Evolutionary conservation across 163 green algal species (phyloP).

Genomic region (Prototheca stagnorum): DNA sequence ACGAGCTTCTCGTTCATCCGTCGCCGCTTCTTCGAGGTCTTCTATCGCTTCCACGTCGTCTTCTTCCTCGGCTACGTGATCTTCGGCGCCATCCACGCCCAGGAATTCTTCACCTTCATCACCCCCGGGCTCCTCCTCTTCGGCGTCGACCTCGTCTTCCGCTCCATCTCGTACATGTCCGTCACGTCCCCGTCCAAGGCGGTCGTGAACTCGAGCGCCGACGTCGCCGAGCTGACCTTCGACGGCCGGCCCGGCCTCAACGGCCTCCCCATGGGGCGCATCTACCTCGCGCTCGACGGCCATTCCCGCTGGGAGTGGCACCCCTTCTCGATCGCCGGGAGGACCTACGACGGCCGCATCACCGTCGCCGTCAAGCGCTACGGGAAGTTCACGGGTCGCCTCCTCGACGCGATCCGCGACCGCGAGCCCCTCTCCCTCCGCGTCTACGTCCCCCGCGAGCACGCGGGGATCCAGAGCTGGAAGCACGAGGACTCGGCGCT

Average conservation of each 20-base stretch:
- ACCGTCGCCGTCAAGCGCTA: slow-evolving; percentile 19
- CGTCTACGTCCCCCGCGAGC: neutral
- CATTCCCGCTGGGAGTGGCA: slow-evolving; percentile 25
- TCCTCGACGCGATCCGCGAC: neutral
- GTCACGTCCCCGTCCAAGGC: neutral
- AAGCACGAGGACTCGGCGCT: neutral
- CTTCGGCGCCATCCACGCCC: slow-evolving; percentile 25
- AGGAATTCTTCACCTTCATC: slow-evolving; percentile 18
- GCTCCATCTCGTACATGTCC: neutral
- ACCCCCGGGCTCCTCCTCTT: slow-evolving; percentile 25
- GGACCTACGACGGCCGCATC: neutral
- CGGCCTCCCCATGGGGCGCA: slow-evolving; percentile 11
- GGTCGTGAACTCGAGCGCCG: neutral
- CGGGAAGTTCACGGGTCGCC: slow-evolving; percentile 6
- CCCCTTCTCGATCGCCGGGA: slow-evolving; percentile 13
- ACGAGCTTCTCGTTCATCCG: too few species aligned
- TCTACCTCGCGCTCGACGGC: slow-evolving; percentile 12
- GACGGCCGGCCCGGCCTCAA: neutral
- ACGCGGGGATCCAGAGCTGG: neutral
- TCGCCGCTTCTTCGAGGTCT: too few species aligned
- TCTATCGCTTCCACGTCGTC: slow-evolving; percentile 22
- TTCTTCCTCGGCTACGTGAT: slow-evolving; percentile 25
- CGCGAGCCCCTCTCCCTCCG: neutral
- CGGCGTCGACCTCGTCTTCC: slow-evolving; percentile 14
- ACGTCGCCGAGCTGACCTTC: neutral